Base-by-base conservation (phyloP, 768 basidiomycete genomes). In the Vararia minispora region DNA sequence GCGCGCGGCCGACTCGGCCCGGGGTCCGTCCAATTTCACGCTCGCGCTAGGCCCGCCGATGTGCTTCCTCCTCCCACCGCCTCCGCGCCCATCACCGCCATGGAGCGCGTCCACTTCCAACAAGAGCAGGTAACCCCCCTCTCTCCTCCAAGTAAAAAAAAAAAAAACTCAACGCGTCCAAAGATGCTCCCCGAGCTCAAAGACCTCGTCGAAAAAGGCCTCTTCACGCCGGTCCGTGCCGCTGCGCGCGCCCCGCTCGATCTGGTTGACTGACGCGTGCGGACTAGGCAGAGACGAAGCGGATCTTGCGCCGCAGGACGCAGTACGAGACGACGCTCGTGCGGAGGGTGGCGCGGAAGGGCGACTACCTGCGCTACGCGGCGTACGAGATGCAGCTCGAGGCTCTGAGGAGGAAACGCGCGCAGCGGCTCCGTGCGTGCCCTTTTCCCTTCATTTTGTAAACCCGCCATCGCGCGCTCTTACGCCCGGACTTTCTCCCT, bases 131-230 rank as follows among this genome's bases (percentile, higher is more conserved):
- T 72, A 40, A 35, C 64, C 40, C 20, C 37, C 33, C 6, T 6
- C 28, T 24, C 3, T 6, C 7, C 14, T 25, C 26, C 12, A 27
- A 6, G n/a, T n/a, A 35, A 39, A 1, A n/a, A 1, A 37, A 17
- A 39, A 26, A 11, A 12, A 9, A 30, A 13, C 28, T 13, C 24
- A 11, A 32, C 35, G 21, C 46, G 27, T 39, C 5, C n/a, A n/a
- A n/a, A 84, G 74, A 92, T 91, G 78, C 85, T 94, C 74, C 74
- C 79, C 33, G 91, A 95, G 78, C 81, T 94, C 56, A 91, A 88
- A 60, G 89, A 92, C 60, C 67, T 94, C 9, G 76, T 83, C 43
- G 74, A 89, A 50, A 89, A 85, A 60, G 74, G 72, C 47, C 60
- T 95, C 28, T 94, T 97, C 57, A 81, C 83, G 0, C 66, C 76